These are phyloP conservation scores for Phytophthora foliorum DNA, from an alignment of 352 stramenopile species.

Conservation along the genomic window DNA sequence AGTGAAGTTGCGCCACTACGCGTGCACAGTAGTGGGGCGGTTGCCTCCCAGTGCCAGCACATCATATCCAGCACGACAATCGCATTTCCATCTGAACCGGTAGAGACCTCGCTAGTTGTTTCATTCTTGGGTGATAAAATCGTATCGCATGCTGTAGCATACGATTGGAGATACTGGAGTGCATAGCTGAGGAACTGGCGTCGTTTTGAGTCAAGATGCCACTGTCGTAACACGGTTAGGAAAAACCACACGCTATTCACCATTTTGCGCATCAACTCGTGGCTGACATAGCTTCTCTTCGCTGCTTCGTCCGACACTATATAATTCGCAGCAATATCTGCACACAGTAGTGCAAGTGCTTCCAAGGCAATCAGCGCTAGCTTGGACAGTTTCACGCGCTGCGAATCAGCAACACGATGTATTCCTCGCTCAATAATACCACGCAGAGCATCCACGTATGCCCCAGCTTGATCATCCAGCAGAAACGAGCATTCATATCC, in stretches of 20 bases:
- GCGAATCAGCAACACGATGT: constrained; percentile 18
- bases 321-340: constrained; percentile 34
- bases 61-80: constrained; percentile 39
- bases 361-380: constrained; percentile 65
- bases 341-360: constrained; percentile 54
- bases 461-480: constrained; percentile 15
- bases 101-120: not conserved
- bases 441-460: constrained; percentile 32
- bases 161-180: constrained; percentile 41
- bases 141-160: constrained; percentile 23
- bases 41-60: constrained; percentile 74
- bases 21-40: constrained; percentile 56
- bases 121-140: constrained; percentile 17
- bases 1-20: constrained; percentile 43
- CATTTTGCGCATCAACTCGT: constrained; percentile 12
- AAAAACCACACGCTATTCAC: constrained; percentile 30
- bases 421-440: constrained; percentile 30
- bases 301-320: constrained; percentile 17
- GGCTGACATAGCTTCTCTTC: constrained; percentile 3
- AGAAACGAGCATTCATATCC: constrained; percentile 1
- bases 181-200: constrained; percentile 38
- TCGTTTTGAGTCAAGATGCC: constrained; percentile 36
- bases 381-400: constrained; percentile 58
- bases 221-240: constrained; percentile 25
- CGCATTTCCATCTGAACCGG: not conserved